Evolutionary conservation across 176 grass and related monocot genomes (phyloP).

Genomic region (Aechmea fasciata): DNA sequence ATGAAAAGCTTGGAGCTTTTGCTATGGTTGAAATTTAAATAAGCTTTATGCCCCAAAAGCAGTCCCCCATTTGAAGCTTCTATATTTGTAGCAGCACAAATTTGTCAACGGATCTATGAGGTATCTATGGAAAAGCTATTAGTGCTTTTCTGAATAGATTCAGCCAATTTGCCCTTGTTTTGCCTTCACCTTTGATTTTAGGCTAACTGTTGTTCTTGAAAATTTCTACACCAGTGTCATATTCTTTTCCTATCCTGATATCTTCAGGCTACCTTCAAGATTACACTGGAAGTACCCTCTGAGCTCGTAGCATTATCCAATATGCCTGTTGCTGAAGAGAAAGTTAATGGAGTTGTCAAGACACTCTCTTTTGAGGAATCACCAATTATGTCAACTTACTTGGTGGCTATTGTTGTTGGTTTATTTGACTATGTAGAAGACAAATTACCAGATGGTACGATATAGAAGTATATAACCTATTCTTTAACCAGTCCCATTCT

Average conservation of each 20-base stretch:
- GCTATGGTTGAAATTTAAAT: too few species aligned
- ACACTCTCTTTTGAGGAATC: conserved; percentile 52
- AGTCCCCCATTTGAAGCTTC: too few species aligned
- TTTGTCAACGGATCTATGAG: too few species aligned
- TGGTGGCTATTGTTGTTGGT: conserved; percentile 80
- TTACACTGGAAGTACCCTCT: conserved; percentile 56
- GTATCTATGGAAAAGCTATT: too few species aligned
- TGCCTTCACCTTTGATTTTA: too few species aligned
- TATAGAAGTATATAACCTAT: neutral
- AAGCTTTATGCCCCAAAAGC: too few species aligned
- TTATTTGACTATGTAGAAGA: conserved; percentile 65
- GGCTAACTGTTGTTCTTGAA: neutral
- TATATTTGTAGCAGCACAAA: too few species aligned
- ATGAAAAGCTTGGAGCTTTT: too few species aligned
- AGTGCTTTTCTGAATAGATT: too few species aligned
- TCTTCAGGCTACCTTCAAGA: conserved; percentile 75
- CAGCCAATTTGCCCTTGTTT: too few species aligned
- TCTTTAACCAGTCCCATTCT: neutral
- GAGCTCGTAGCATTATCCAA: conserved; percentile 71
- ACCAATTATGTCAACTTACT: conserved; percentile 91
- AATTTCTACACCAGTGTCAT: neutral
- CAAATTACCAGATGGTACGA: conserved; percentile 43
- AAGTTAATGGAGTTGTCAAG: conserved; percentile 31
- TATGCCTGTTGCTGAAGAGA: conserved; percentile 51
- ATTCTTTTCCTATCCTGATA: neutral